Conservation (phyloP, 176 grass and related monocot species). For the Zoysia japonica region DNA sequence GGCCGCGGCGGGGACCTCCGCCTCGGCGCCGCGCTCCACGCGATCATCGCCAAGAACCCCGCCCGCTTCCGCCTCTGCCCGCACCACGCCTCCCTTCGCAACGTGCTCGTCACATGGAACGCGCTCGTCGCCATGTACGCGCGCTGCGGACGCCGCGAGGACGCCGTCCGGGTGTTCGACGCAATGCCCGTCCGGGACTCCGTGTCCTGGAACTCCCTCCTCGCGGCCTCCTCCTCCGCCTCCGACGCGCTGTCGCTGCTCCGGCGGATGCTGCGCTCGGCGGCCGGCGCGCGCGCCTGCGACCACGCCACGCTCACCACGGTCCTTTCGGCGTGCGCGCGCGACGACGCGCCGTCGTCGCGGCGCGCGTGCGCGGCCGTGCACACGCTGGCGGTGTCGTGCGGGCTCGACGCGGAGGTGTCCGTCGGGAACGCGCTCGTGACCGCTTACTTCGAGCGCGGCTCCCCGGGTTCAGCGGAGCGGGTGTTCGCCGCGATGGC, state of each 20-base stretch:
- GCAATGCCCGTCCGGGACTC: conserved; percentile 75
- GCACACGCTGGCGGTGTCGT: conserved; percentile 45
- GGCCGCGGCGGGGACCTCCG: conserved; percentile 55
- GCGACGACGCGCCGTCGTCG: conserved; percentile 25
- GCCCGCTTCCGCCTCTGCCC: conserved; percentile 40
- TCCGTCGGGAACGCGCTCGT: conserved; percentile 67
- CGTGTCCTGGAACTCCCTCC: conserved; percentile 84
- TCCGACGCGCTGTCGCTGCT: conserved; percentile 45
- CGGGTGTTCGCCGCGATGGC: conserved; percentile 53
- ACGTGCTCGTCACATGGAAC: conserved; percentile 66
- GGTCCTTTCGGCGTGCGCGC: conserved; percentile 53
- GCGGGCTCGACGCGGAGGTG: conserved; percentile 46
- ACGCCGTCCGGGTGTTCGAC: conserved; percentile 66
- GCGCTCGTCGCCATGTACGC: conserved; percentile 70
- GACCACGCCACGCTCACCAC: conserved; percentile 73
- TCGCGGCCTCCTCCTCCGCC: conserved; percentile 40
- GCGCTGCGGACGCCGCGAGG: conserved; percentile 47
- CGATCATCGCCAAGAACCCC: conserved; percentile 53
- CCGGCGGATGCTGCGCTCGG: conserved; percentile 52
- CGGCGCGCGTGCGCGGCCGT: conserved; percentile 43
- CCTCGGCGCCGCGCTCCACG: conserved; percentile 67
- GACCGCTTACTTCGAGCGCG: conserved; percentile 62
- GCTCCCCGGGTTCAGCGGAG: conserved; percentile 38
- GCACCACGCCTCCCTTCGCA: not conserved
- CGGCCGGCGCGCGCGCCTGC: conserved; percentile 10